Evolutionary conservation across 2,329 filamentous ascomycete genomes (phyloP), one percentile per base, ranked within the genome.

Genomic region (Penicillium sp.): DNA sequence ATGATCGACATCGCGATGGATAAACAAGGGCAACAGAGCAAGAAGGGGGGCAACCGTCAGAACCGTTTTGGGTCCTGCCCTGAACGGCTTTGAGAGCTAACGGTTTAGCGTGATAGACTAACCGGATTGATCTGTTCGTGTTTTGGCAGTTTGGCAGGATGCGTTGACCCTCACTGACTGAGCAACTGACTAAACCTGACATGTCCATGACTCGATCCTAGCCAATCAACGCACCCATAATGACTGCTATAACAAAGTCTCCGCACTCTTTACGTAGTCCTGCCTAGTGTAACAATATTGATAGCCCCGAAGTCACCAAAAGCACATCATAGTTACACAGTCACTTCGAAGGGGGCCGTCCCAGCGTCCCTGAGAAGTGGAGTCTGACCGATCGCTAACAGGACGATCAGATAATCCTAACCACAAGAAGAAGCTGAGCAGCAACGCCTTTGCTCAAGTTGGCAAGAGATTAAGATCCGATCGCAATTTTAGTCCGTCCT

Each of bases 391-490:
- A 70, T 69, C 66, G 65, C 65, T 70, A 66, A 64, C 60, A 61
- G 48, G 67, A 67, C 57, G 71, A 70, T 71, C 70, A 70, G 65
- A 68, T 67, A 68, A 66, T 70, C 60, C 56, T 64, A 61, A 67
- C 66, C 46, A 56, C 48, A 66, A 61, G 19, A 58, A 63, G 69
- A 68, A 64, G 63, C 55, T 49, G 69, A 71, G 62, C 58, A 64
- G 62, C 70, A 59, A 38, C 58, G 57, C 61, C 43, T 55, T 71
- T 53, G 51, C 70, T 70, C 25, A 63, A 66, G 60, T 48, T 55
- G 68, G 70, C 56, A 71, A 72, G 69, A 72, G 64, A 64, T 65
- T 63, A 65, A 62, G 63, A 69, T 68, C 58, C 60, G 70, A 72
- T 73, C 68, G 62, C 65, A 72, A 71, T 70, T 67, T 68, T 62